phyloP scores from a whole-genome alignment of 257 asterid genomes.

The Capsicum pubescens region DNA sequence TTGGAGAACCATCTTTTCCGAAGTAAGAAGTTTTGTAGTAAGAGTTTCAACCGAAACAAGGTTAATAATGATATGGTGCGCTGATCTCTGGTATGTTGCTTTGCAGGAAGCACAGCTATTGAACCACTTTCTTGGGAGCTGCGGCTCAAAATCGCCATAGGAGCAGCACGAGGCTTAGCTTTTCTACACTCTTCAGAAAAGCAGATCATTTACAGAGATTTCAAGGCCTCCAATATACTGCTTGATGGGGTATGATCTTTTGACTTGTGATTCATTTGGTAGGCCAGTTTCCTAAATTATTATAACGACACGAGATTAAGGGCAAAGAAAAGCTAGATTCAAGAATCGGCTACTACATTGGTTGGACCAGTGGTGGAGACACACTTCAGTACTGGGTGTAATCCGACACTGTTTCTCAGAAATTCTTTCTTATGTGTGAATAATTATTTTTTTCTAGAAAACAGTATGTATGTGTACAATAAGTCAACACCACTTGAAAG shows the following conservation, averaged over 20 bases:
- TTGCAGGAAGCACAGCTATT: slow-evolving; percentile 45
- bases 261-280: background rate
- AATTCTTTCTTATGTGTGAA: background rate
- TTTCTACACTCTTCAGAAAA: slow-evolving; percentile 51
- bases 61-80: slow-evolving; percentile 2
- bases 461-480: background rate
- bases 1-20: slow-evolving; percentile 59
- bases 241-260: slow-evolving; percentile 46
- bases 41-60: slow-evolving; percentile 15
- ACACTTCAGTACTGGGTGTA: background rate
- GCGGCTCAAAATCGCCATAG: slow-evolving; percentile 51
- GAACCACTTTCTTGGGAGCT: slow-evolving; percentile 52
- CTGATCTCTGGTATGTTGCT: slow-evolving; percentile 28
- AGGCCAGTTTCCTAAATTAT: background rate
- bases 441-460: background rate
- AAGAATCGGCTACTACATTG: background rate
- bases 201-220: slow-evolving; percentile 53
- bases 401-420: background rate
- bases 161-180: slow-evolving; percentile 56
- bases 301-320: background rate
- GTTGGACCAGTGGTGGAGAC: background rate
- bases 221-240: slow-evolving; percentile 56
- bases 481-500: background rate
- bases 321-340: background rate
- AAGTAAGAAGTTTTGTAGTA: slow-evolving; percentile 42